A percentile compares a stretch with the other conserved stretches of the same genome.
Conservation (phyloP, 2,329 filamentous ascomycete species). For the Pestalotiopsis sp. region DNA sequence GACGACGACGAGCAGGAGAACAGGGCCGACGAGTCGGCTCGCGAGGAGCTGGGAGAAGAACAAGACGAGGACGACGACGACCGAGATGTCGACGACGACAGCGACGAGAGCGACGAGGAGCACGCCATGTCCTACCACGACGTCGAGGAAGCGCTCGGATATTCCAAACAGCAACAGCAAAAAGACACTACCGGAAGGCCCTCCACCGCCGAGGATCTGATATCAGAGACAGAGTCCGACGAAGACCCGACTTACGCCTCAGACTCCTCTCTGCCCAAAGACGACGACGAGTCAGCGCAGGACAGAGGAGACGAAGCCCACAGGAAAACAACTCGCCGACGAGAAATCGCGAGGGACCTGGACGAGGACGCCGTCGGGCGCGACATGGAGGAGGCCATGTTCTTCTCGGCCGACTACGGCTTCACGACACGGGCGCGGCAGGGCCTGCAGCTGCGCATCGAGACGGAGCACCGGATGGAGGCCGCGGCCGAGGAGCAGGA, state of each 20-base stretch:
- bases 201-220: neutral
- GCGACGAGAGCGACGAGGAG: constrained; percentile 19
- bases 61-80: neutral
- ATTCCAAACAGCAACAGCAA: constrained; percentile 1
- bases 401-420: constrained; percentile 19
- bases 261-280: constrained; percentile 4
- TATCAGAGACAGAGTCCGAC: constrained; percentile 1
- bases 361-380: constrained; percentile 12
- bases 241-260: neutral
- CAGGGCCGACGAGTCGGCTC: neutral
- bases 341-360: neutral
- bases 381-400: constrained; percentile 25
- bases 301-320: constrained; percentile 4
- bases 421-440: constrained; percentile 18
- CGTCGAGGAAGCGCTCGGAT: constrained; percentile 42
- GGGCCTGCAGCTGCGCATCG: constrained; percentile 20
- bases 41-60: neutral
- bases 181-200: neutral
- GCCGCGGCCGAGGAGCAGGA: constrained; percentile 25
- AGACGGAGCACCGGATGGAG: constrained; percentile 26
- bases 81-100: neutral
- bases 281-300: neutral
- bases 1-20: neutral
- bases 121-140: constrained; percentile 43
- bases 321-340: neutral